These are phyloP conservation scores for Suhomyces anneliseae DNA, from an alignment of 1,139 yeast species.

Conservation along the genomic window DNA sequence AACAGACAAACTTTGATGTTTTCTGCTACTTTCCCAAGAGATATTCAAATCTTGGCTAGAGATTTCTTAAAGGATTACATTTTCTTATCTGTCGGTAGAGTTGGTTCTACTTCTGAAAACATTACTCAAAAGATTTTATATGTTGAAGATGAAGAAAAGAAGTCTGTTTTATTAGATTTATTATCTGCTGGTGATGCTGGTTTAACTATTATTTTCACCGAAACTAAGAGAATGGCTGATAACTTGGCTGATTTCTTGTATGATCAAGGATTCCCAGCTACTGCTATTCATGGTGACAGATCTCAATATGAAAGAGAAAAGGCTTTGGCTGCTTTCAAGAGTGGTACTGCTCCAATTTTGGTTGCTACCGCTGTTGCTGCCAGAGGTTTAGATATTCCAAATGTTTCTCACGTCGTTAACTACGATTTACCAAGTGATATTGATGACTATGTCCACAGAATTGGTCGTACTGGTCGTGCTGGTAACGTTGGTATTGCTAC, in stretches of 20 bases:
- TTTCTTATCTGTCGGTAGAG: constrained; percentile 96
- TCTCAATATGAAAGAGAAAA: constrained; percentile 97
- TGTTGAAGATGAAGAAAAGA: constrained; percentile 95
- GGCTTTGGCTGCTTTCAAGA: constrained; percentile 86
- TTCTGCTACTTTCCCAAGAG: constrained; percentile 98
- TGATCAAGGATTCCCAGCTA: constrained; percentile 90
- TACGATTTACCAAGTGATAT: constrained; percentile 95
- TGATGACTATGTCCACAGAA: constrained; percentile 98
- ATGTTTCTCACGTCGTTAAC: constrained; percentile 96
- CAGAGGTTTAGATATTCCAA: constrained; percentile 99
- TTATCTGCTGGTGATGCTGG: constrained; percentile 77
- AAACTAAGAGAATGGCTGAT: constrained; percentile 98
- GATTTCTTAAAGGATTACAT: constrained; percentile 95
- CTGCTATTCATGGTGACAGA: constrained; percentile 99
- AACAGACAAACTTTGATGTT: constrained; percentile 97
- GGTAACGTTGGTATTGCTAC: constrained; percentile 99
- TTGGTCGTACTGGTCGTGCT: constrained; percentile 99
- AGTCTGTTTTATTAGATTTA: constrained; percentile 86
- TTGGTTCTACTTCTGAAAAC: constrained; percentile 96
- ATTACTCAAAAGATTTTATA: constrained; percentile 90
- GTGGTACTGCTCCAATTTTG: constrained; percentile 85
- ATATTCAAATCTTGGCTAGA: constrained; percentile 94
- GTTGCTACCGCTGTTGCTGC: constrained; percentile 99
- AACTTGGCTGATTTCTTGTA: constrained; percentile 88
- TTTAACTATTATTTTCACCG: constrained; percentile 91